Percentiles rank a stretch among this genome's conserved stretches.
Conservation (phyloP, 2,329 filamentous ascomycete species). For the Cladophialophora chaetospira region DNA sequence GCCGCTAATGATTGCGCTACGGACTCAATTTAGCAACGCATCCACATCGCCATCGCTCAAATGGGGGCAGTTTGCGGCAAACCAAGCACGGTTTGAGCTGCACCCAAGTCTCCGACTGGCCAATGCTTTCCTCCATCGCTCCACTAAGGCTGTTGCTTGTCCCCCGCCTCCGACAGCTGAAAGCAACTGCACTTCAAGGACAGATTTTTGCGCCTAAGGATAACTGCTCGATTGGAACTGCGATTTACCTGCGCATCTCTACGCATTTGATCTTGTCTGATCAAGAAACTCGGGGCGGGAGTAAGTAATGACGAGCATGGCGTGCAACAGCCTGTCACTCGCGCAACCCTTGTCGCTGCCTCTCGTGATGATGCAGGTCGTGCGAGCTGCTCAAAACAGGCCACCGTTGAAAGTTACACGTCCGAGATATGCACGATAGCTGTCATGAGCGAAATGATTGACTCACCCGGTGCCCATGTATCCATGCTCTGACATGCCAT, state of each 20-base stretch:
- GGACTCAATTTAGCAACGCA: constrained; percentile 32
- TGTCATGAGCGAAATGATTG: background rate
- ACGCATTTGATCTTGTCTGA: too few species aligned
- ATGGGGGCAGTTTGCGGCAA: constrained; percentile 3
- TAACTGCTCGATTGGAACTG: too few species aligned
- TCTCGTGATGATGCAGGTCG: too few species aligned
- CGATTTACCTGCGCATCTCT: too few species aligned
- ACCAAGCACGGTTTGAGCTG: background rate
- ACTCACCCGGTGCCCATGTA: background rate
- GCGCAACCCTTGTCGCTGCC: background rate
- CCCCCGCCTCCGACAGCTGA: background rate
- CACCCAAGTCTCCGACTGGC: background rate
- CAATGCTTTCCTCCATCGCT: constrained; percentile 5
- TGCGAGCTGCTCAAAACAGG: background rate
- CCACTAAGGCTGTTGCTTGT: constrained; percentile 9
- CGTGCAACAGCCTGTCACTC: background rate
- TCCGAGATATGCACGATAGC: constrained; percentile 1
- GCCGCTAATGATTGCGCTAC: constrained; percentile 19
- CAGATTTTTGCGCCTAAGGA: too few species aligned
- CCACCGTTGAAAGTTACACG: background rate
- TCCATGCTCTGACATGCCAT: background rate
- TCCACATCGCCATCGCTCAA: background rate
- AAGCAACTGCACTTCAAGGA: background rate
- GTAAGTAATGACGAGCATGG: too few species aligned
- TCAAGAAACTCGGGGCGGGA: too few species aligned